A percentile compares a stretch with the other conserved stretches of the same genome.
These are phyloP conservation scores for Mycena latifolia DNA, from an alignment of 768 basidiomycete species.

Conservation along the genomic window DNA sequence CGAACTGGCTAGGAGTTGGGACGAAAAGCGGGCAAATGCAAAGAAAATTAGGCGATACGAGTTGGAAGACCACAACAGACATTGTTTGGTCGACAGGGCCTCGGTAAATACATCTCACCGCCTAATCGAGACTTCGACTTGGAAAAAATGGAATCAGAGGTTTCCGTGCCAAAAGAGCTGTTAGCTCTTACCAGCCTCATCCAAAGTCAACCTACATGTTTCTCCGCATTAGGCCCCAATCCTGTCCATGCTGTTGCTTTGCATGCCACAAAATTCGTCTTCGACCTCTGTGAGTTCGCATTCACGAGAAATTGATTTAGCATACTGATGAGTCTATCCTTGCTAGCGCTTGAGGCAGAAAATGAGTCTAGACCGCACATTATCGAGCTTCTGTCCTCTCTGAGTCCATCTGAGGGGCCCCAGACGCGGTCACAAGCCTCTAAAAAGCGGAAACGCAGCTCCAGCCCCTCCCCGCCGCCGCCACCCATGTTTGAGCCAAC, in stretches of 20 bases:
- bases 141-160: conserved; percentile 20
- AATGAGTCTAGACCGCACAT: conserved; percentile 72
- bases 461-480: conserved; percentile 47
- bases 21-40: too few relatives aligned
- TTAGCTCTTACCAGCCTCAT: conserved; percentile 65
- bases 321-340: conserved; percentile 7
- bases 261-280: conserved; percentile 78
- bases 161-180: conserved; percentile 51
- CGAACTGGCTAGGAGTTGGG: too few relatives aligned
- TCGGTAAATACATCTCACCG: too few relatives aligned
- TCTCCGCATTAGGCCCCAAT: conserved; percentile 63
- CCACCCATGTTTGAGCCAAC: conserved; percentile 63
- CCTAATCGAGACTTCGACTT: conserved; percentile 9
- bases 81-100: not conserved
- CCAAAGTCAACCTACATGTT: conserved; percentile 63
- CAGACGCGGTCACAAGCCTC: conserved; percentile 78
- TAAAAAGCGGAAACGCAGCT: conserved; percentile 58
- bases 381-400: conserved; percentile 71
- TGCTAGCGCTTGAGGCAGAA: conserved; percentile 70
- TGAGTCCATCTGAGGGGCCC: conserved; percentile 78
- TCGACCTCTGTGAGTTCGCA: conserved; percentile 73
- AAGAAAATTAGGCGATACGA: too few relatives aligned
- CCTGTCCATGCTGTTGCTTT: conserved; percentile 71
- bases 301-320: not conserved
- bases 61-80: not conserved